Evolutionary conservation across 108 stramenopile genomes (phyloP).

Genomic region (Fistulifera solaris): DNA sequence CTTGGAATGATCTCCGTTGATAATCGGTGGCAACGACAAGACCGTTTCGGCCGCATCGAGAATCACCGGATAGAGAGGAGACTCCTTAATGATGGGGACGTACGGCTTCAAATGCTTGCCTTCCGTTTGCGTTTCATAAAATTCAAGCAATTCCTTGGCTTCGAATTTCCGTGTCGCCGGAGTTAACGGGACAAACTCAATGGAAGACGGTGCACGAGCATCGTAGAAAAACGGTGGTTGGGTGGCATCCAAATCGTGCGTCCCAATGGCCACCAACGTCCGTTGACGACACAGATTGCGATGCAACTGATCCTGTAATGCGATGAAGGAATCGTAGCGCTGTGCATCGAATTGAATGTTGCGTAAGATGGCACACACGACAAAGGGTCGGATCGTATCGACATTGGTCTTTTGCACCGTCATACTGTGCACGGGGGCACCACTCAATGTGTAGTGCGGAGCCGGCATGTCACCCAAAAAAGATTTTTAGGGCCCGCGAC

Average conservation of each 20-base stretch:
- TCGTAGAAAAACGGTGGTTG: slow-evolving; percentile 89
- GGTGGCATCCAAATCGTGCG: slow-evolving; percentile 94
- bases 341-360: slow-evolving; percentile 81
- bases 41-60: slow-evolving; percentile 77
- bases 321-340: slow-evolving; percentile 96
- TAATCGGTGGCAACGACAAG: slow-evolving; percentile 95
- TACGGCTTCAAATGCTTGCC: slow-evolving; percentile 97
- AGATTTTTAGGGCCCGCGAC: slow-evolving; percentile 84
- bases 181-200: slow-evolving; percentile 94
- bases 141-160: slow-evolving; percentile 55
- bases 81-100: slow-evolving; percentile 90
- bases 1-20: slow-evolving; percentile 90
- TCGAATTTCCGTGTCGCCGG: slow-evolving; percentile 54
- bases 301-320: slow-evolving; percentile 98
- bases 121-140: slow-evolving; percentile 83
- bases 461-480: slow-evolving; percentile 80
- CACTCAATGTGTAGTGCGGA: slow-evolving; percentile 41
- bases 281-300: slow-evolving; percentile 97
- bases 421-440: slow-evolving; percentile 32
- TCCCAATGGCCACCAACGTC: slow-evolving; percentile 97
- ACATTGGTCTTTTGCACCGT: slow-evolving; percentile 79
- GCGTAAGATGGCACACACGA: slow-evolving; percentile 94
- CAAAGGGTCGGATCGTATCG: slow-evolving; percentile 88
- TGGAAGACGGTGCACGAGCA: slow-evolving; percentile 74
- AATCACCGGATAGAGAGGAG: slow-evolving; percentile 91